Evolutionary conservation across 768 basidiomycete species (phyloP), one percentile per base, ranked within the genome.

Genomic region (Amanita thiersii): DNA sequence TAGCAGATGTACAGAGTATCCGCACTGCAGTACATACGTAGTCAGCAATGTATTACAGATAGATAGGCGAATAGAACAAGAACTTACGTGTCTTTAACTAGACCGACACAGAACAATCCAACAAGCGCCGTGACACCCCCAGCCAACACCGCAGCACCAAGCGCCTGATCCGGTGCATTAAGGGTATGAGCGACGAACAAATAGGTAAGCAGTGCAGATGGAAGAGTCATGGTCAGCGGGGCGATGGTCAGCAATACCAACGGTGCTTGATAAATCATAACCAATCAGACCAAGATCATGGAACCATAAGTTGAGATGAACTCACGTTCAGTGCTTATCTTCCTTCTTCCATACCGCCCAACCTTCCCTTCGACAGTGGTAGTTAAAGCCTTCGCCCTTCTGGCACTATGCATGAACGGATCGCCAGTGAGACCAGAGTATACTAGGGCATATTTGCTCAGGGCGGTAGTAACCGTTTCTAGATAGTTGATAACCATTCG

Each of bases 111-210:
- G 51, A 90, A 91, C 56, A 85, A 54, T 1, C 87, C 83, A 23
- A 90, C 86, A 15, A 92, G 65, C 4, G 83, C 86, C 0, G 87
- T 87, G 12, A 88, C 77, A 7, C 75, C 79, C 2, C 82, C 90
- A 17, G 83, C 84, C 3, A 93, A 64, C 11, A 93, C 50, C 1
- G 85, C 78, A 15, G 86, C 84, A 9, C 79, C 70, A 5, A 91
- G 66, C 0, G 89, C 87, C 51, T 84, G 73, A 34, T 79, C 58
- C 0, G 88, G 86, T 18, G 79, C 77, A 12, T 59, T 56, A 15
- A 90, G 61, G 0, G 84, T 81, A 59, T 89, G 86, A 2, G 88
- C 84, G n/a, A 90, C 86, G 50, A 93, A 87, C 14, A 97, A 60
- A 58, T 94, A 96, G 3, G 89, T 86, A 26, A 75, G 63, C 20